A percentile compares a stretch with the other conserved stretches of the same genome.
Evolutionary conservation across 1,139 yeast genomes (phyloP).

Genomic region (Zygoascus meyerae): DNA sequence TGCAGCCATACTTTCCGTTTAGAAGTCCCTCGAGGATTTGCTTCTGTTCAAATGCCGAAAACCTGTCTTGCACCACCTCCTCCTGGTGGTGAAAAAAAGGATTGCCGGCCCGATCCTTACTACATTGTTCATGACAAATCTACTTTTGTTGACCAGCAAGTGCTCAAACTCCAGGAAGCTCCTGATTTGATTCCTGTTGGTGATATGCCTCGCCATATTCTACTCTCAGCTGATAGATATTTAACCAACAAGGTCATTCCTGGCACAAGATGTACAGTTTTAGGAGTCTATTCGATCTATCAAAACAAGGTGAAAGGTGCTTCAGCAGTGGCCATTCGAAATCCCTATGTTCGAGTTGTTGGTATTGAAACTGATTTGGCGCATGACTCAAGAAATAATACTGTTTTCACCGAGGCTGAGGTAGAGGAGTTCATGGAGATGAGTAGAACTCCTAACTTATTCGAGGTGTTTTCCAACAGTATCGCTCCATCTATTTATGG

Average conservation of each 20-base stretch:
- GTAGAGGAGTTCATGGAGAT: conserved; percentile 83
- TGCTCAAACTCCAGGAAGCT: conserved; percentile 85
- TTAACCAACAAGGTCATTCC: conserved; percentile 89
- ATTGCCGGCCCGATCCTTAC: conserved; percentile 87
- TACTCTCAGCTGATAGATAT: conserved; percentile 83
- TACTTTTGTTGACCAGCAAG: conserved; percentile 87
- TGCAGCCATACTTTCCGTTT: conserved; percentile 77
- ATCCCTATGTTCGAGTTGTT: conserved; percentile 81
- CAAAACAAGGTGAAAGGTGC: conserved; percentile 53
- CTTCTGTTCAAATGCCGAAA: conserved; percentile 72
- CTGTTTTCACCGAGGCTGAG: conserved; percentile 83
- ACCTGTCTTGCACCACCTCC: conserved; percentile 49
- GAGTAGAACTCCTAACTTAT: conserved; percentile 77
- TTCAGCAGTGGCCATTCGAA: conserved; percentile 79
- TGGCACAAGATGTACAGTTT: conserved; percentile 86
- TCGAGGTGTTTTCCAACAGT: conserved; percentile 76
- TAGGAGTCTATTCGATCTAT: conserved; percentile 88
- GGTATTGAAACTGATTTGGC: conserved; percentile 85
- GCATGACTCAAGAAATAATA: conserved; percentile 56
- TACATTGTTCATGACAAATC: conserved; percentile 92
- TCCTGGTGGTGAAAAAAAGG: conserved; percentile 54
- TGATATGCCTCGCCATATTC: conserved; percentile 94
- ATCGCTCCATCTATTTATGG: conserved; percentile 98
- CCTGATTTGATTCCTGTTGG: conserved; percentile 99
- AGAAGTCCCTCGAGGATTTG: conserved; percentile 67